These are phyloP conservation scores for Starmerella scarabaei DNA, from an alignment of 805 yeast species.

Conservation along the genomic window DNA sequence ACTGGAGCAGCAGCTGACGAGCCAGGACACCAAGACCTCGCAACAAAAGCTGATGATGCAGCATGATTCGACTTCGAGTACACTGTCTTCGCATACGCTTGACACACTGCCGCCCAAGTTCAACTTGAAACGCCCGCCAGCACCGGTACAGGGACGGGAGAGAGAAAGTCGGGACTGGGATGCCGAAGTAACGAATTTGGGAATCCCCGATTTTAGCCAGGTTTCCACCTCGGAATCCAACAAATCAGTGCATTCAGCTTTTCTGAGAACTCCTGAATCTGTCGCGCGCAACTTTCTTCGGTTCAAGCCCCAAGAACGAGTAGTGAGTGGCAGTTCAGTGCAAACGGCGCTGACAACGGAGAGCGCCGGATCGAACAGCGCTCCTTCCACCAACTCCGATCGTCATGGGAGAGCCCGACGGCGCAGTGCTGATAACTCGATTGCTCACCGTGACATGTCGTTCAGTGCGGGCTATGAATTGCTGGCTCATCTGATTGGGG, in stretches of 20 bases:
- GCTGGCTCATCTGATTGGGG: slow-evolving; percentile 9
- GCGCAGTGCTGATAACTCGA: slow-evolving; percentile 2
- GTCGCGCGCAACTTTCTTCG: neutral
- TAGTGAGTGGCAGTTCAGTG: neutral
- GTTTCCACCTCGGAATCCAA: neutral
- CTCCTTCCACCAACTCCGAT: neutral
- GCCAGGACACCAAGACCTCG: slow-evolving; percentile 3
- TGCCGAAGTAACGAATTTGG: neutral
- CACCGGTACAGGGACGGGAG: neutral
- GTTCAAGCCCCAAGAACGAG: neutral
- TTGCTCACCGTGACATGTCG: slow-evolving; percentile 9
- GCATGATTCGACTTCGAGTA: slow-evolving; percentile 11
- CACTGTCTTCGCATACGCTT: slow-evolving; percentile 5
- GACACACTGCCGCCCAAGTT: slow-evolving; percentile 15
- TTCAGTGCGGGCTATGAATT: slow-evolving; percentile 11
- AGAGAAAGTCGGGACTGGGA: neutral
- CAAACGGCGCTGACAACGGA: neutral
- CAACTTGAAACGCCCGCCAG: slow-evolving; percentile 6
- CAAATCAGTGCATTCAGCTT: neutral
- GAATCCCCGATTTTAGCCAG: neutral
- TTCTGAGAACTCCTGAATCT: neutral
- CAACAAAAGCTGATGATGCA: neutral
- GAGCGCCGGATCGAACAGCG: neutral
- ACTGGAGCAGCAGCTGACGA: slow-evolving; percentile 18
- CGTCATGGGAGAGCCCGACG: neutral